Evolutionary conservation across 371 early-diverging fungal species (phyloP).

Genomic region (Fennellomyces sp.): DNA sequence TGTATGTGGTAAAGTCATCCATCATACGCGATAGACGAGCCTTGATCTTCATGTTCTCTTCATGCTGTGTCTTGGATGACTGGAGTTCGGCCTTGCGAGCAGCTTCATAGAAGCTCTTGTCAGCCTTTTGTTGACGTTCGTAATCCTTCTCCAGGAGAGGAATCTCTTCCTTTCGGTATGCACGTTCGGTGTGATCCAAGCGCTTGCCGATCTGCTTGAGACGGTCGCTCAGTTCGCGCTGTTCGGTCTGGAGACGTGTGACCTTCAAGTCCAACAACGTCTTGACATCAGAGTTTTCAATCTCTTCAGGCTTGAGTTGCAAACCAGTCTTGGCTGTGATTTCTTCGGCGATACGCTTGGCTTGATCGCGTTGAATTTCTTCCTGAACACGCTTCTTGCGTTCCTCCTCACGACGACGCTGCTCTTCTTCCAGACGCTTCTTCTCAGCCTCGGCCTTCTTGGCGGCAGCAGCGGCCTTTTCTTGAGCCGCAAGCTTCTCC

Average conservation of each 20-base stretch:
- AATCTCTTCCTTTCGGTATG: constrained; percentile 93
- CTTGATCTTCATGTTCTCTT: constrained; percentile 79
- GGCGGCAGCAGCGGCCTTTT: constrained; percentile 68
- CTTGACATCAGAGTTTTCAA: constrained; percentile 85
- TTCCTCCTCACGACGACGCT: constrained; percentile 83
- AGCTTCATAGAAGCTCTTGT: constrained; percentile 80
- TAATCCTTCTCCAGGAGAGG: constrained; percentile 92
- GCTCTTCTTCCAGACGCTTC: constrained; percentile 84
- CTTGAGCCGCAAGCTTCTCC: constrained; percentile 82
- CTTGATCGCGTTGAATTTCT: constrained; percentile 84
- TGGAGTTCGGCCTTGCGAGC: constrained; percentile 71
- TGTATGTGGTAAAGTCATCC: constrained; percentile 76
- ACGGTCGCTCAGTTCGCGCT: constrained; percentile 76
- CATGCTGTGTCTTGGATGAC: constrained; percentile 67
- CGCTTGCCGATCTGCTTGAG: constrained; percentile 78
- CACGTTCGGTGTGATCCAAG: constrained; percentile 95
- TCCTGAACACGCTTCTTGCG: constrained; percentile 78
- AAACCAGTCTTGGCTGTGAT: constrained; percentile 82
- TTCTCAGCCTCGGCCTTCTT: constrained; percentile 89
- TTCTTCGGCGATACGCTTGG: constrained; percentile 86
- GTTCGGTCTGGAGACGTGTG: constrained; percentile 89
- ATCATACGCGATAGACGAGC: constrained; percentile 77
- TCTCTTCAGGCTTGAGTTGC: constrained; percentile 80
- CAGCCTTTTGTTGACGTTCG: constrained; percentile 84
- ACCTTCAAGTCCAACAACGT: constrained; percentile 85